These are phyloP conservation scores for Cercospora sp. DNA, from an alignment of 2,329 filamentous ascomycete species.

Conservation along the genomic window DNA sequence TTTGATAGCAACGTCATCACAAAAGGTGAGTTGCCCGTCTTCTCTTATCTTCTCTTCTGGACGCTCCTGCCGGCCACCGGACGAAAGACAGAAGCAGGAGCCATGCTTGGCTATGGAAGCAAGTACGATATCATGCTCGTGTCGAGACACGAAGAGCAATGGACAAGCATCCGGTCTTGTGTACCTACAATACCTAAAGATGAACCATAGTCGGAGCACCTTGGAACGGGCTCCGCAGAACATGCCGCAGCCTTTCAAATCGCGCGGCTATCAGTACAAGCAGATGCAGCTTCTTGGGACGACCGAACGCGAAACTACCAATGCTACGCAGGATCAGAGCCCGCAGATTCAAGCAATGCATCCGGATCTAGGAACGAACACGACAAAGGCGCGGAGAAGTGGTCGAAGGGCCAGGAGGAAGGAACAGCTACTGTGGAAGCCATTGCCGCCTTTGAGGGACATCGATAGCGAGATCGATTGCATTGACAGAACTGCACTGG, in stretches of 20 bases:
- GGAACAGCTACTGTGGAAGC: background rate
- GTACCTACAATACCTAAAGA: background rate
- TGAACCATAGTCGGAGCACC: background rate
- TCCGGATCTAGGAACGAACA: background rate
- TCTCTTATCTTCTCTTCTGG: background rate
- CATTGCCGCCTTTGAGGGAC: slow-evolving; percentile 11
- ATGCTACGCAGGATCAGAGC: background rate
- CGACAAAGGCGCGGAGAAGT: background rate
- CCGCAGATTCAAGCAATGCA: background rate
- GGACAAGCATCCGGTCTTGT: background rate
- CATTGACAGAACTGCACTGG: background rate
- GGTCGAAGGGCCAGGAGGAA: background rate
- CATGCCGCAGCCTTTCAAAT: background rate
- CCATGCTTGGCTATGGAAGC: background rate
- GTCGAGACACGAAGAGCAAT: background rate
- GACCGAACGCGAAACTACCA: background rate
- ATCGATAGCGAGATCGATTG: background rate
- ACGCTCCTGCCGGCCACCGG: background rate
- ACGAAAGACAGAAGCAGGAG: background rate
- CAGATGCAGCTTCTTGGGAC: background rate
- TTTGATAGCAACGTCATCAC: background rate
- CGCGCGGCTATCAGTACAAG: background rate
- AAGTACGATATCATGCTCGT: background rate
- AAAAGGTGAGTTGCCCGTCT: background rate
- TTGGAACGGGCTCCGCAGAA: background rate